Evolutionary conservation across 1,139 yeast species (phyloP), one percentile per base, ranked within the genome.

Genomic region (Debaryomyces fabryi): DNA sequence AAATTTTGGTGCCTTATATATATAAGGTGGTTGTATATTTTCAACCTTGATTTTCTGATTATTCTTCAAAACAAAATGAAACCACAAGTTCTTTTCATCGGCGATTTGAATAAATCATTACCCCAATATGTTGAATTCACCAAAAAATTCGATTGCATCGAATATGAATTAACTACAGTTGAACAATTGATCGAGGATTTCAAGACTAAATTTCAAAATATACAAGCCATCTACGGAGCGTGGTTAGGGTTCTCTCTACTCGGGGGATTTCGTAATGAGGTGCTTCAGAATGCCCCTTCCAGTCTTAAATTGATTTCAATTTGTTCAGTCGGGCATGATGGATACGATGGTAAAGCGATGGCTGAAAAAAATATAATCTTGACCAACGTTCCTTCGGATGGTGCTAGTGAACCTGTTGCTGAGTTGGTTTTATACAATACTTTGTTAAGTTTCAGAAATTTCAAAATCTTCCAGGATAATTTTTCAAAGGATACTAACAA

Each of bases 261-360:
- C 9, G 86, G 85, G 2, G 85, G 83, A 0, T 74, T 84, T 49
- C 63, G 67, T 25, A 65, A 59, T 32, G 78, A 76, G 18, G 60
- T 84, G 12, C 62, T 85, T 43, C 81, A 70, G 2, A 63, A 70
- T 21, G 72, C 81, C 10, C 95, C 96, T 0, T 29, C 59, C 1
- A 55, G 71, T 4, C 66, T 88, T 51, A 79, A 80, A 58, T 73
- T 86, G 7, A 72, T 88, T 39, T 74, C 88, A 1, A 73, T 84
- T 36, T 85, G 89, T 44, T 79, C 90, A 47, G 92, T 88, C 3
- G 96, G 96, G 0, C 76, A 73, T 56, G 90, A 87, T 55, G 76
- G 74, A 24, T 80, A 79, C 52, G 88, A 86, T 61, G 76, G 76
- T 3, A 52, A 54, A 1, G 69, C 61, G 9, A 57, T 73, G 69